phyloP scores from a whole-genome alignment of 2,329 filamentous ascomycete genomes.

The Paraphaeosphaeria sporulosa region DNA sequence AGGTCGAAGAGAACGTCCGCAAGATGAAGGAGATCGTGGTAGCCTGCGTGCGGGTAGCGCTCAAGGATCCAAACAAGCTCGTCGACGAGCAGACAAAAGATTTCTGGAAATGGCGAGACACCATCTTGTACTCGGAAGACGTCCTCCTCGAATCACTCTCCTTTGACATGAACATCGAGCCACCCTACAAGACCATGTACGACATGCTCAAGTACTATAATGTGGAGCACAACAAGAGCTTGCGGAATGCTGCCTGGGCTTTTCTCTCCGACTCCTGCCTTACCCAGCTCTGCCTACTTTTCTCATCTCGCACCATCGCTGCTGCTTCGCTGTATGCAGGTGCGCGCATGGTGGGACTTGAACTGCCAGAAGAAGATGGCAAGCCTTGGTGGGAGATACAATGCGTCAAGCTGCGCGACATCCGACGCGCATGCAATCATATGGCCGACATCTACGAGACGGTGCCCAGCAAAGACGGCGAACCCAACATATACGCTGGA shows the following conservation, averaged over 20 bases:
- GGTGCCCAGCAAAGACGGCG: conserved; percentile 49
- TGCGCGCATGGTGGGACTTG: conserved; percentile 74
- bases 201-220: conserved; percentile 78
- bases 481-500: conserved; percentile 56
- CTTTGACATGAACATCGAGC: conserved; percentile 90
- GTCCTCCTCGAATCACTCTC: conserved; percentile 89
- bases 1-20: conserved; percentile 95
- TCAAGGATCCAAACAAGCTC: conserved; percentile 88
- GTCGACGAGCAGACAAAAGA: conserved; percentile 98
- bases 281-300: conserved; percentile 83
- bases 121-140: conserved; percentile 91
- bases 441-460: conserved; percentile 67
- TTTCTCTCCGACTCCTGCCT: conserved; percentile 91
- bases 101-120: conserved; percentile 97
- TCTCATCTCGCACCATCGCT: conserved; percentile 81
- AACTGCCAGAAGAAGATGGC: conserved; percentile 75
- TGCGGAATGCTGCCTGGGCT: conserved; percentile 89
- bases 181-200: conserved; percentile 85
- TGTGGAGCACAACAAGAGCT: conserved; percentile 78
- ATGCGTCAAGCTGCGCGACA: conserved; percentile 73
- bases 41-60: conserved; percentile 90
- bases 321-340: conserved; percentile 88
- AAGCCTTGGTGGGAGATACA: conserved; percentile 88
- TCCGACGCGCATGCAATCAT: conserved; percentile 75
- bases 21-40: conserved; percentile 96